Evolutionary conservation across 1,284 basidiomycete species (phyloP), one percentile per base, ranked within the genome.

Genomic region (Heimioporus punctisporus): DNA sequence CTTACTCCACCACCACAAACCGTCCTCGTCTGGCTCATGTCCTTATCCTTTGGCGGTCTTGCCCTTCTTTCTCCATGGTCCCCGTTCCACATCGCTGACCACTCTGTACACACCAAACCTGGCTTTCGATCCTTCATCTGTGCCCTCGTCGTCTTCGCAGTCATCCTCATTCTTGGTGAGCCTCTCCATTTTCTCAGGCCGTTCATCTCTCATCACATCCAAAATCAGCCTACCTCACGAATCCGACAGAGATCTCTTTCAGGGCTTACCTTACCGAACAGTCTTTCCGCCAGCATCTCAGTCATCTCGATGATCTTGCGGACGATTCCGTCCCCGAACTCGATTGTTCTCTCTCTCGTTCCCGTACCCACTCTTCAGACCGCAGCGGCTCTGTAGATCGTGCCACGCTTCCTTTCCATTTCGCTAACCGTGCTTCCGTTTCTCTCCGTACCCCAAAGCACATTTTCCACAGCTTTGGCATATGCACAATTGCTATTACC

Each of bases 371-470:
- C 48, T 23, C 23, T 30, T 54, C 59, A 10, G 60, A 68, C 53
- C 58, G 51, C 48, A 58, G 40, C 40, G 21, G 48, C 28, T 27
- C 57, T 0, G 42, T 47, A 34, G 71, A 72, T 52, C 69, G 71
- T 44, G 55, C 71, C 44, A 72, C 70, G 0, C 66, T 70, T 24
- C 84, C 86, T 31, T 92, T 97, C 69, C 90, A 93, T 71, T 97
- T 96, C 70, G 88, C 90, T 56, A 95, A 92, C 74, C 90, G 93
- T 60, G 93, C 95, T 55, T 90, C 93, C 30, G 86, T 98, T 56
- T 93, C 93, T 4, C 83, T 98, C 46, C 90, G 93, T 56, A 98
- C 96, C 2, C 95, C 96, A n/a, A 88, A 90, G 64, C 94, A 95
- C 70, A 83, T 88, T 59, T 90, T 94, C 68, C 89, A 90, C 59